These are phyloP conservation scores for Coemansia sp. DNA, from an alignment of 192 early-diverging fungal genomes.

Conservation along the genomic window DNA sequence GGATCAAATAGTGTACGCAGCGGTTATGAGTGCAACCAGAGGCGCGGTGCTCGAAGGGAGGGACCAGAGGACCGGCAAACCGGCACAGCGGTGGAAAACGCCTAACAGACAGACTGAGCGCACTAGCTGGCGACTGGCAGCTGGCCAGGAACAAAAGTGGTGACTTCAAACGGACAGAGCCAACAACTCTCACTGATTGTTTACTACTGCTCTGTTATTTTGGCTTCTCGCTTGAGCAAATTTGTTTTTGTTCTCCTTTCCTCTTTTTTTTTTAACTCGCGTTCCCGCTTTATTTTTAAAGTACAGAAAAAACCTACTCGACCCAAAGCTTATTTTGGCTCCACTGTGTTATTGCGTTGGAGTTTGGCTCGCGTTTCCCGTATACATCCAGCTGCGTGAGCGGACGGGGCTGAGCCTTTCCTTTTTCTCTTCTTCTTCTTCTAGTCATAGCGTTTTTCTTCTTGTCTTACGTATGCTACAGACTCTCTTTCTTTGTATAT, in stretches of 20 bases:
- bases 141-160: background rate
- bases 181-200: background rate
- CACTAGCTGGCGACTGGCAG: background rate
- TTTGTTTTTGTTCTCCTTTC: background rate
- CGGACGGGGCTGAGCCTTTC: slow-evolving; percentile 10
- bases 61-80: slow-evolving; percentile 1
- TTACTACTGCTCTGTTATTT: background rate
- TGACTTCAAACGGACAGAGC: background rate
- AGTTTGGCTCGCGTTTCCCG: slow-evolving; percentile 4
- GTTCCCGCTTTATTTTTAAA: background rate
- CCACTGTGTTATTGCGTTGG: background rate
- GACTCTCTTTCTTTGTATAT: background rate
- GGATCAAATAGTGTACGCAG: background rate
- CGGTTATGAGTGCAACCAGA: too few species aligned
- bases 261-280: slow-evolving; percentile 1
- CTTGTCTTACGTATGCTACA: background rate
- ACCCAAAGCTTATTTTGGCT: slow-evolving; percentile 1
- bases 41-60: background rate
- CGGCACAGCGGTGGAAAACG: background rate
- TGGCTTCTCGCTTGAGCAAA: background rate
- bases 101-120: background rate
- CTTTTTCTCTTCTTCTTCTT: background rate
- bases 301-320: background rate
- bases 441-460: slow-evolving; percentile 3
- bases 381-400: background rate